Evolutionary conservation across 2,329 filamentous ascomycete species (phyloP).

Genomic region (Aschersonia sp.): DNA sequence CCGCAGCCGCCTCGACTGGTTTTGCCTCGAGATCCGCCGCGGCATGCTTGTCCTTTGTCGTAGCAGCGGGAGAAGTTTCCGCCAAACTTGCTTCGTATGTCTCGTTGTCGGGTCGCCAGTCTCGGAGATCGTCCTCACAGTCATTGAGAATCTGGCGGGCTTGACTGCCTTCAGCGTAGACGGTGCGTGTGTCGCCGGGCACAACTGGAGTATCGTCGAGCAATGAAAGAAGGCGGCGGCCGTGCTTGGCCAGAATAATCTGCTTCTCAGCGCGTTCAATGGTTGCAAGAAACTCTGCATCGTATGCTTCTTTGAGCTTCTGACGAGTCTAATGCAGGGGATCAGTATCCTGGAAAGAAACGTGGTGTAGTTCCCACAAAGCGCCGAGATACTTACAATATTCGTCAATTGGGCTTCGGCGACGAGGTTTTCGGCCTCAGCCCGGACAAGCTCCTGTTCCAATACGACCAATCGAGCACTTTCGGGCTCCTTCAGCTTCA

Average conservation of each 20-base stretch:
- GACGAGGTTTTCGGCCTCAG: constrained; percentile 89
- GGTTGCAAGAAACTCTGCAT: constrained; percentile 72
- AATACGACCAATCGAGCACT: constrained; percentile 68
- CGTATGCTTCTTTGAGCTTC: constrained; percentile 92
- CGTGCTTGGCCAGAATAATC: constrained; percentile 82
- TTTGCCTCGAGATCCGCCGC: constrained; percentile 2
- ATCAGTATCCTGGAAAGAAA: too few relatives aligned
- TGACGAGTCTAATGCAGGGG: constrained; percentile 56
- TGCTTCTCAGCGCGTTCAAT: constrained; percentile 97
- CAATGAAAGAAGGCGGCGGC: constrained; percentile 67
- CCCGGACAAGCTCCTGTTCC: constrained; percentile 91
- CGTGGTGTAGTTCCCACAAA: too few relatives aligned
- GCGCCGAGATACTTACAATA: constrained; percentile 44
- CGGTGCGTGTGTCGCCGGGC: constrained; percentile 62
- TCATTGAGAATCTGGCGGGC: constrained; percentile 83
- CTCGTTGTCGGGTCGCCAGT: constrained; percentile 45
- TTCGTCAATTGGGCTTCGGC: constrained; percentile 95
- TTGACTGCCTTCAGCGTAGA: constrained; percentile 50
- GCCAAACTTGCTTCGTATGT: constrained; percentile 11
- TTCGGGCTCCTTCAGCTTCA: constrained; percentile 85
- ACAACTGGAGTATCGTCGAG: constrained; percentile 84
- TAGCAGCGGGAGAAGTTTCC: constrained; percentile 11
- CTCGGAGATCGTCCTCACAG: constrained; percentile 73
- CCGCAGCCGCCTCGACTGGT: not conserved
- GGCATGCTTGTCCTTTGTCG: constrained; percentile 11